phyloP scores from a whole-genome alignment of 2,329 filamentous ascomycete species.

The Aspergillus sp. region DNA sequence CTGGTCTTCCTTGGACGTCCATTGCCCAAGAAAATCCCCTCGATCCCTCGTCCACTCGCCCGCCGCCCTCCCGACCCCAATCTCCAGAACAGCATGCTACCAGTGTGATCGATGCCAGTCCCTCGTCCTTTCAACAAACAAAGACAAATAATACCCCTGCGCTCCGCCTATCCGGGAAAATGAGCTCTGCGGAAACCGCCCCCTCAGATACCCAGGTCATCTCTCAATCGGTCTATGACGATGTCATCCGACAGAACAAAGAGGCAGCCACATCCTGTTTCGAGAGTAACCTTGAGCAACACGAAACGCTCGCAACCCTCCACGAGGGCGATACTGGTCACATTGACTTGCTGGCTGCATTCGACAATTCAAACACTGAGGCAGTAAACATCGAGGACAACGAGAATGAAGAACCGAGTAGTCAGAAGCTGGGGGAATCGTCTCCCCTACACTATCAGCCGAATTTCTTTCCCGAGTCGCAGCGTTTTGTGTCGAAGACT shows the following conservation, averaged over 20 bases:
- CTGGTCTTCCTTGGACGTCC: conserved; percentile 4
- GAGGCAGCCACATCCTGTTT: conserved; percentile 24
- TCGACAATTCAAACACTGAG: conserved; percentile 28
- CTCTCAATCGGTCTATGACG: conserved; percentile 45
- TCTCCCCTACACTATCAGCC: conserved; percentile 38
- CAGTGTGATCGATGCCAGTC: conserved; percentile 12
- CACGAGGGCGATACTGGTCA: conserved; percentile 44
- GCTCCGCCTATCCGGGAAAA: conserved; percentile 24
- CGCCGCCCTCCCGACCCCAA: conserved; percentile 4
- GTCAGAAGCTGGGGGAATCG: conserved; percentile 32
- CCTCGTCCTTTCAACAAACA: conserved; percentile 13
- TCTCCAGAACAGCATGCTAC: conserved; percentile 20
- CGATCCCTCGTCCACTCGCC: conserved; percentile 11
- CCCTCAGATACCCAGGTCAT: conserved; percentile 45
- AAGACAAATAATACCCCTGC: conserved; percentile 15
- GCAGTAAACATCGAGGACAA: conserved; percentile 38
- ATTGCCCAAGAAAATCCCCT: conserved; percentile 9
- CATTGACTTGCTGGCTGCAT: conserved; percentile 42
- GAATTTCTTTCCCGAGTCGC: conserved; percentile 47
- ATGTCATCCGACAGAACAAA: conserved; percentile 37
- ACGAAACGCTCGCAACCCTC: conserved; percentile 37
- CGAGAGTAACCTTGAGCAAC: conserved; percentile 25
- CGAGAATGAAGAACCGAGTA: conserved; percentile 47
- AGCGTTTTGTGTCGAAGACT: conserved; percentile 44
- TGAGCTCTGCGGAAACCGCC: conserved; percentile 33